phyloP scores from a whole-genome alignment of 2,329 filamentous ascomycete genomes.

The Coccinonectria pachysandricola region DNA sequence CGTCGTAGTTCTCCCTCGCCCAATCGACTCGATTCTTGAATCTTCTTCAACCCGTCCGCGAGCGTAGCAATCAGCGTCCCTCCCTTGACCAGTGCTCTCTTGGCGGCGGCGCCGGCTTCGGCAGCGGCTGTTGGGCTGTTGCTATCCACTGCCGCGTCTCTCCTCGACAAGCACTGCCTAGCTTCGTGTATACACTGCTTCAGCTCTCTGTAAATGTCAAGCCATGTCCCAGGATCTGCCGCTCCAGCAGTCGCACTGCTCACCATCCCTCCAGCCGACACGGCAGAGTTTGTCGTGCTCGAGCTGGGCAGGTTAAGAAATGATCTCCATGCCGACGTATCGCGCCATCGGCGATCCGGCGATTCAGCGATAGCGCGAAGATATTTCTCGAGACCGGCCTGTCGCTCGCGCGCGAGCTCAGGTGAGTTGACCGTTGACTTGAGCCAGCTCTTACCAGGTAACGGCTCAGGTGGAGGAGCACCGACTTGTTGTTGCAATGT shows the following conservation, averaged over 20 bases:
- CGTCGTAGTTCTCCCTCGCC: constrained; percentile 68
- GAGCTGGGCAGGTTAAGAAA: constrained; percentile 60
- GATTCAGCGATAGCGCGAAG: constrained; percentile 60
- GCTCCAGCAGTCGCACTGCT: constrained; percentile 30
- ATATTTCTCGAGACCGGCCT: constrained; percentile 58
- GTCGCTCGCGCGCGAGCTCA: constrained; percentile 61
- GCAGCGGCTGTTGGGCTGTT: constrained; percentile 33
- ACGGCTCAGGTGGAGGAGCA: constrained; percentile 51
- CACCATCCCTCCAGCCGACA: constrained; percentile 35
- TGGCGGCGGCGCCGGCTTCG: constrained; percentile 64
- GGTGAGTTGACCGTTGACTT: constrained; percentile 60
- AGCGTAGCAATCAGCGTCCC: constrained; percentile 53
- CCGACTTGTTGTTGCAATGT: constrained; percentile 51
- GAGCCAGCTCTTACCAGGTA: constrained; percentile 71
- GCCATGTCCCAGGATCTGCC: constrained; percentile 58
- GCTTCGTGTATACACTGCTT: constrained; percentile 55
- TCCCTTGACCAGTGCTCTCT: constrained; percentile 60
- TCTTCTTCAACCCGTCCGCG: constrained; percentile 51
- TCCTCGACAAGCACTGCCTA: constrained; percentile 55
- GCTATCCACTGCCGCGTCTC: constrained; percentile 43
- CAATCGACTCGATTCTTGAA: constrained; percentile 45
- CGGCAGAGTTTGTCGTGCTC: constrained; percentile 37
- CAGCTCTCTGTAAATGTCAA: constrained; percentile 65
- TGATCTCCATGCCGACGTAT: constrained; percentile 59
- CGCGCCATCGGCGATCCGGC: constrained; percentile 67